Conservation (phyloP, 2,329 filamentous ascomycete genomes). For the Claviceps maximensis region DNA sequence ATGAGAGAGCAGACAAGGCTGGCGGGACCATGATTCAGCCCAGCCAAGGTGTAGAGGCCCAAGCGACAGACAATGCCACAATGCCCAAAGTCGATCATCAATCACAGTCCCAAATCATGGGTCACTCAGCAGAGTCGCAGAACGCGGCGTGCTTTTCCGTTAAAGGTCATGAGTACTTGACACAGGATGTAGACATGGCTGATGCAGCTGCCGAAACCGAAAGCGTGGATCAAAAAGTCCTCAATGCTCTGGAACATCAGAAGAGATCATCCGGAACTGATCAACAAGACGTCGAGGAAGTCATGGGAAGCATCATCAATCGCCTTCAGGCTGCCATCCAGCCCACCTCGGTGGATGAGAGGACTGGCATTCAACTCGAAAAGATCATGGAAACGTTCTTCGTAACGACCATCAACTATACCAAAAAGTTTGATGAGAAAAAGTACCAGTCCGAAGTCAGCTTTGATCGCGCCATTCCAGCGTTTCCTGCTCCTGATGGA, state of each 20-base stretch:
- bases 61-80: neutral
- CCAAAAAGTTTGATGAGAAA: constrained; percentile 35
- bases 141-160: neutral
- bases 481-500: constrained; percentile 38
- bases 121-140: neutral
- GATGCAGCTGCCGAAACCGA: constrained; percentile 17
- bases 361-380: constrained; percentile 65
- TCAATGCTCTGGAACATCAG: constrained; percentile 31
- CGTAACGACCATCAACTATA: constrained; percentile 47
- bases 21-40: constrained; percentile 6
- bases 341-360: constrained; percentile 47
- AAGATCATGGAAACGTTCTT: constrained; percentile 60
- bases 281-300: constrained; percentile 93
- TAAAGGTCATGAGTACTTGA: constrained; percentile 1
- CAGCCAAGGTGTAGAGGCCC: constrained; percentile 5
- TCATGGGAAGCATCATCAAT: constrained; percentile 84
- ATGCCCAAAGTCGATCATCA: constrained; percentile 1
- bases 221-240: constrained; percentile 33
- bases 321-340: constrained; percentile 81
- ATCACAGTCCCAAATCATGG: neutral
- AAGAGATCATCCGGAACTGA: constrained; percentile 39
- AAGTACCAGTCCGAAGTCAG: constrained; percentile 30
- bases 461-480: constrained; percentile 51
- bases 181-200: constrained; percentile 17
- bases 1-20: constrained; percentile 19